phyloP scores from a whole-genome alignment of 2,329 filamentous ascomycete species.

The Fusarium liriodendri region DNA sequence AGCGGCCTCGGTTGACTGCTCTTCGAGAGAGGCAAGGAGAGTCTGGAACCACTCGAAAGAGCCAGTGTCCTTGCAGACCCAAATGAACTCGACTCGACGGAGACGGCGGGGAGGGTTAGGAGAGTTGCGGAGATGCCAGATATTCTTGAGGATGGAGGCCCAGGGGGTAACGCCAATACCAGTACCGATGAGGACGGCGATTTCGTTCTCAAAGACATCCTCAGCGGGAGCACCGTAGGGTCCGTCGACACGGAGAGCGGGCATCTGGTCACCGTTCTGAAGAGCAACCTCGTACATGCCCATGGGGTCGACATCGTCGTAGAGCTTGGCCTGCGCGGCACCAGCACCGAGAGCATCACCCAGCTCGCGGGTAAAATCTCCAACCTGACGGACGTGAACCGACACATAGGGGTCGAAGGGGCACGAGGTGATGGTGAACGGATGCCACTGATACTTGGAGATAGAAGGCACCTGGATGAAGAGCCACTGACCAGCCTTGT shows the following conservation, averaged over 20 bases:
- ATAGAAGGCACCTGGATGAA: constrained; percentile 94
- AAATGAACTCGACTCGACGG: constrained; percentile 97
- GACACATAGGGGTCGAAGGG: constrained; percentile 96
- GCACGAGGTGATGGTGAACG: constrained; percentile 98
- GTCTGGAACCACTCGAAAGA: constrained; percentile 99
- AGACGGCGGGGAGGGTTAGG: constrained; percentile 91
- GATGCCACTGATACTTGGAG: constrained; percentile 94
- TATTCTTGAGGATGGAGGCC: constrained; percentile 93
- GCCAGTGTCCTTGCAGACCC: constrained; percentile 95
- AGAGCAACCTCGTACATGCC: constrained; percentile 99
- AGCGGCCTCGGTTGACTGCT: constrained; percentile 79
- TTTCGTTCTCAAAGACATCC: constrained; percentile 95
- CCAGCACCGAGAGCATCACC: constrained; percentile 96
- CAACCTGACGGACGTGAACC: constrained; percentile 94
- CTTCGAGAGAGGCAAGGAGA: constrained; percentile 88
- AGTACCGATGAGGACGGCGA: constrained; percentile 86
- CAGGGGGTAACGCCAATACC: constrained; percentile 90
- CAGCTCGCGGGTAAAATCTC: constrained; percentile 94
- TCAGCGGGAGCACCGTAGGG: constrained; percentile 97
- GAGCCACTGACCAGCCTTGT: constrained; percentile 98
- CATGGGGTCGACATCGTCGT: constrained; percentile 89
- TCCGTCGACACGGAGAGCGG: constrained; percentile 87
- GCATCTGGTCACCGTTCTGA: constrained; percentile 93
- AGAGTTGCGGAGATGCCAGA: constrained; percentile 93
- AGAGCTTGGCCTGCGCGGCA: constrained; percentile 85